Percentiles rank a stretch among this genome's conserved stretches.
Conservation (phyloP, 345 rosid species). For the Dipteronia dyeriana region DNA sequence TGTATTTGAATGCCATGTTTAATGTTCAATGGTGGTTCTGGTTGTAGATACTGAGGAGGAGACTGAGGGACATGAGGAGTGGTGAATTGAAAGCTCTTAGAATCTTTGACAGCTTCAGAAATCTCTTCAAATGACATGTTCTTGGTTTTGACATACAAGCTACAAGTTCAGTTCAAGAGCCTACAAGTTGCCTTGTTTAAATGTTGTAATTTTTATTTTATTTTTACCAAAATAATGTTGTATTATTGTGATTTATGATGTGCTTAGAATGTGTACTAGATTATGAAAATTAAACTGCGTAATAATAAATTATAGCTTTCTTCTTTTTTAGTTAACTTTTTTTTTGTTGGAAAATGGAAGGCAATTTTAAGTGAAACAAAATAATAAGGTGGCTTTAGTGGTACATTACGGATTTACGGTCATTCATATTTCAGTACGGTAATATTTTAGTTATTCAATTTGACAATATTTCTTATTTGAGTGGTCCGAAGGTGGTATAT, state of each 20-base stretch:
- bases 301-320: no score
- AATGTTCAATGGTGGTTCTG: neutral
- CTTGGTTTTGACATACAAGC: slow-evolving; percentile 1
- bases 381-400: no score
- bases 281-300: no score
- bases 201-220: neutral
- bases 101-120: slow-evolving; percentile 65
- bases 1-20: neutral
- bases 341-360: no score
- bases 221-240: neutral
- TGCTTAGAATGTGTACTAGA: no score
- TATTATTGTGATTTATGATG: neutral
- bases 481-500: no score
- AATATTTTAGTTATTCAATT: no score
- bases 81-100: slow-evolving; percentile 86
- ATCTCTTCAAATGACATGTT: slow-evolving; percentile 56
- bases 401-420: no score
- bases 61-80: slow-evolving; percentile 77
- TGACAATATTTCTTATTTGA: no score
- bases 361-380: no score
- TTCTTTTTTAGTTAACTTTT: no score
- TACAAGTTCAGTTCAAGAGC: neutral
- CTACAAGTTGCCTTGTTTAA: neutral
- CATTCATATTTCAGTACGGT: no score
- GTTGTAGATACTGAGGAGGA: slow-evolving; percentile 81